A percentile compares a stretch with the other conserved stretches of the same genome.
Conservation (phyloP, 192 early-diverging fungal species). For the Haplosporangium gracile region DNA sequence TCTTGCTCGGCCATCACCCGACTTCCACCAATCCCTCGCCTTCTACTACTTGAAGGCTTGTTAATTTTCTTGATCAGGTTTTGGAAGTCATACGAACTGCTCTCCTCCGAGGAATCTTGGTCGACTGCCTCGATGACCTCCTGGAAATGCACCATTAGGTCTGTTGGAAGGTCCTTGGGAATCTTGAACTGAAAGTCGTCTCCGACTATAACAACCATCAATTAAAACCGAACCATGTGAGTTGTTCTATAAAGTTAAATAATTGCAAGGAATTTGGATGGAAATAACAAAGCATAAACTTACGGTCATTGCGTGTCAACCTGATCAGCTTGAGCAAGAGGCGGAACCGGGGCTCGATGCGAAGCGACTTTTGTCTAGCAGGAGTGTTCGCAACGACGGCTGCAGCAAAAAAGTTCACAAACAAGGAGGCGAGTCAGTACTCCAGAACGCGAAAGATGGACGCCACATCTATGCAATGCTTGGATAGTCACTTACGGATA, state of each 20-base stretch:
- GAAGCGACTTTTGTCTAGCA: slow-evolving; percentile 28
- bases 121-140: slow-evolving; percentile 51
- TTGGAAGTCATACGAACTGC: slow-evolving; percentile 10
- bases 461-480: neutral
- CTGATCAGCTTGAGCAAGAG: slow-evolving; percentile 59
- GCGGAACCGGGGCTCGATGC: slow-evolving; percentile 53
- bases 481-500: slow-evolving; percentile 29
- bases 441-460: neutral
- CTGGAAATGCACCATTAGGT: slow-evolving; percentile 48
- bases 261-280: too few relatives aligned
- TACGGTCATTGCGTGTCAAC: slow-evolving; percentile 41
- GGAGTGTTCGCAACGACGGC: slow-evolving; percentile 36
- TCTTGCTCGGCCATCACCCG: slow-evolving; percentile 25
- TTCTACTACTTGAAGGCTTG: slow-evolving; percentile 8
- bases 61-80: slow-evolving; percentile 38
- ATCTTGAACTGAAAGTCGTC: slow-evolving; percentile 43
- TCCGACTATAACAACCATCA: neutral
- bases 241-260: neutral
- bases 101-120: slow-evolving; percentile 26
- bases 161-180: slow-evolving; percentile 50
- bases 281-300: slow-evolving; percentile 13
- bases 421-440: neutral
- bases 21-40: neutral
- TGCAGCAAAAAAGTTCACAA: neutral
- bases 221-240: slow-evolving; percentile 10